Evolutionary conservation across 176 grass and related monocot genomes (phyloP).

Genomic region (Juncus inflexus): DNA sequence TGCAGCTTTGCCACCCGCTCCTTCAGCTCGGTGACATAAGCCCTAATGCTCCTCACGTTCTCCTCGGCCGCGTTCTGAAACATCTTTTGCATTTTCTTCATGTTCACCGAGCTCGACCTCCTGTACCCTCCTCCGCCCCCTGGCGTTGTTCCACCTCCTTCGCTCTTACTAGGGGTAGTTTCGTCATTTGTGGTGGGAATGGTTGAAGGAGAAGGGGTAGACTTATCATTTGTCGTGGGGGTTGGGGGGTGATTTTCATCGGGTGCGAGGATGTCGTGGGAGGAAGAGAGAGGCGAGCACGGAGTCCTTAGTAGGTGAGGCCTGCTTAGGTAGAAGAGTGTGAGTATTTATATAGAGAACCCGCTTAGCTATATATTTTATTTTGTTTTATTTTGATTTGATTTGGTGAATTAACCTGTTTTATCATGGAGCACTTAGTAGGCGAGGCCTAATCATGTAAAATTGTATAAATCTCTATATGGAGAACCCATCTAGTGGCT

Average conservation of each 20-base stretch:
- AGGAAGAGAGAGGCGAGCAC: slow-evolving; percentile 67
- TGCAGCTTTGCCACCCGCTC: slow-evolving; percentile 94
- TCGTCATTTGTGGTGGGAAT: slow-evolving; percentile 32
- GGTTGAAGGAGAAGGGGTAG: slow-evolving; percentile 5
- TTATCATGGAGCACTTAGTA: no score
- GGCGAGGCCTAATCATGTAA: slow-evolving; percentile 33
- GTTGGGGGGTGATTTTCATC: slow-evolving; percentile 73
- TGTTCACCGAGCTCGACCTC: slow-evolving; percentile 87
- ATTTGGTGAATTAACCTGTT: no score
- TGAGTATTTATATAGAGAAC: no score
- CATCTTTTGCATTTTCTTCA: slow-evolving; percentile 97
- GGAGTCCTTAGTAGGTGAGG: slow-evolving; percentile 49
- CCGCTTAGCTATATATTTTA: no score
- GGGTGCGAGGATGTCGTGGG: slow-evolving; percentile 33
- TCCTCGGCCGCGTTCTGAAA: slow-evolving; percentile 94
- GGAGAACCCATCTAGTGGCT: no score
- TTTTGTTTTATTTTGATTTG: no score
- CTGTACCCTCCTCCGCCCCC: slow-evolving; percentile 37
- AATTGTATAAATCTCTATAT: no score
- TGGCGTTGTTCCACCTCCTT: slow-evolving; percentile 14
- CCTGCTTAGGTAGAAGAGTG: no score
- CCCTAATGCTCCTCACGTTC: slow-evolving; percentile 76
- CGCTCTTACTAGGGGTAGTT: slow-evolving; percentile 30
- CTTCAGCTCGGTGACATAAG: slow-evolving; percentile 93
- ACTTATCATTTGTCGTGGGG: slow-evolving; percentile 7